Evolutionary conservation across 2,329 filamentous ascomycete species (phyloP), one percentile per base, ranked within the genome.

Genomic region (Talaromyces sp.): DNA sequence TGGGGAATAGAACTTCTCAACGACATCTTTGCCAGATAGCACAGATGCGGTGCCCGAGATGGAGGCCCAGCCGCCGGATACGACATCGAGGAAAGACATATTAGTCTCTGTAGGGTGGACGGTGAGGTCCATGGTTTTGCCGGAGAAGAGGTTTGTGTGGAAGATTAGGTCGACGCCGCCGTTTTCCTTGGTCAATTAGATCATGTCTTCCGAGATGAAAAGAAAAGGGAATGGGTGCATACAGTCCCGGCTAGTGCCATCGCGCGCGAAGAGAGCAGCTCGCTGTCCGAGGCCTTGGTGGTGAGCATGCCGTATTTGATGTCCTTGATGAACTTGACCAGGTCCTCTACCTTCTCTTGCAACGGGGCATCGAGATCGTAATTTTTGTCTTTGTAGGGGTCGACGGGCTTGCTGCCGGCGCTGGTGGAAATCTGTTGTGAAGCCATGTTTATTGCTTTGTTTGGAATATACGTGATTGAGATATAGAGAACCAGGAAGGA

Each of bases 271-370:
- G 90, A 88, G 15, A 97, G 81, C 59, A 88, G 83, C 13, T 89
- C 89, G 0, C 83, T 86, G 41, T 84, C 82, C 2, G 85, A 81
- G 58, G 89, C 87, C 59, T 88, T 84, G 25, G 93, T 96, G 9
- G 92, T 95, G 87, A 96, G 88, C 89, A 96, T 91, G 77, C 90
- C 91, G 75, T 92, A 96, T 80, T 96, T 96, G 82, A 84, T 86
- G 68, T 84, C 83, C 43, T 86, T 83, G 74, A 91, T 85, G 77
- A 96, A 96, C 15, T 82, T 80, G 71, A 84, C 81, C 45, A 96
- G 84, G 66, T 90, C 91, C 66, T 90, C 85, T 68, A 96, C 83
- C 82, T 96, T 96, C 68, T 91, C 85, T 70, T 90, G 85, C 39
- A 92, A 78, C 3, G 87, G 82, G 70, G 86, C 80, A 54, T 96